Conservation (phyloP, 2,329 filamentous ascomycete genomes). For the Sordariomycetes sp. region DNA sequence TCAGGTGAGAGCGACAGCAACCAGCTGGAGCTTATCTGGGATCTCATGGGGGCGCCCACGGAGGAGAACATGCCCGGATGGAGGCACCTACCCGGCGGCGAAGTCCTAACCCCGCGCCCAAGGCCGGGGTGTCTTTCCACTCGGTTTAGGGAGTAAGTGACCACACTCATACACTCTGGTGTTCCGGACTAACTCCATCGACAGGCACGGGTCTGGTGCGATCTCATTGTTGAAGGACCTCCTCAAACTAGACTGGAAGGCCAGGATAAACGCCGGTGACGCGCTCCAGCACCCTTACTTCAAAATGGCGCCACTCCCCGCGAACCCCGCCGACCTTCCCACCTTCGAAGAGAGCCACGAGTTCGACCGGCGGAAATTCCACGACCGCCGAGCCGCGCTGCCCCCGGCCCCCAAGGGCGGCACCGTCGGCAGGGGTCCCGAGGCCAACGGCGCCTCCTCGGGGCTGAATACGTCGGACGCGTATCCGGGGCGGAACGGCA, state of each 20-base stretch:
- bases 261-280: constrained; percentile 85
- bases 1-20: constrained; percentile 80
- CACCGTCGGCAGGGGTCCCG: constrained; percentile 67
- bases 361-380: constrained; percentile 83
- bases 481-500: constrained; percentile 34
- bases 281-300: constrained; percentile 91
- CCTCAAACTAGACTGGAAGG: constrained; percentile 79
- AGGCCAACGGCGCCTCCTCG: constrained; percentile 32
- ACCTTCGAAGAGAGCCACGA: constrained; percentile 92
- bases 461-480: constrained; percentile 41
- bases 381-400: constrained; percentile 71
- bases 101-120: constrained; percentile 55
- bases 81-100: constrained; percentile 70
- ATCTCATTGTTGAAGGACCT: constrained; percentile 74
- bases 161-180: background rate
- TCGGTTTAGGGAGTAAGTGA: constrained; percentile 59
- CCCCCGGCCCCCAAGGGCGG: constrained; percentile 89
- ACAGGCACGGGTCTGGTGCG: constrained; percentile 55
- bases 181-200: background rate
- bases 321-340: constrained; percentile 78
- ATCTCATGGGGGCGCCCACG: constrained; percentile 79
- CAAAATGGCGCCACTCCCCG: constrained; percentile 64
- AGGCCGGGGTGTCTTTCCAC: constrained; percentile 56
- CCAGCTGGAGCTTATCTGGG: constrained; percentile 89
- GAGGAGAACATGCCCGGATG: constrained; percentile 91